Base-by-base conservation (phyloP, 768 basidiomycete species). In the Epithele typhae region DNA sequence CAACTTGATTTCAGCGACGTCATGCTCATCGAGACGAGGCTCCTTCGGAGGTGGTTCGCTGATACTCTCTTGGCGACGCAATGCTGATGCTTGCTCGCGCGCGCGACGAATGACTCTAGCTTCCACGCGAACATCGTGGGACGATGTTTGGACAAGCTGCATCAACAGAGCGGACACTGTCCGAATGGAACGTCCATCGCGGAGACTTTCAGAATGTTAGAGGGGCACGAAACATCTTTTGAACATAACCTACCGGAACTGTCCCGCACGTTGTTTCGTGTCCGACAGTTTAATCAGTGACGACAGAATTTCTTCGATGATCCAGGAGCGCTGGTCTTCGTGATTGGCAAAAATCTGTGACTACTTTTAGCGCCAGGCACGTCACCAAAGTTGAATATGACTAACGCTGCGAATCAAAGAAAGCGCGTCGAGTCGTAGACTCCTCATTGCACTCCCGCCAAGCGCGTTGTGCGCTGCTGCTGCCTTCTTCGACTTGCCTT, bases 61-160 rank as follows among this genome's bases (percentile, higher is more conserved):
- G 37, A 77, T 62, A 55, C 74, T 84, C 56, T 87, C 84, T 57
- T 85, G 82, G 15, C 82, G 70, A 10, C 73, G 76, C 40, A 89
- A 57, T 0, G 78, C 81, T 30, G 78, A 68, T 17, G 74, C 74
- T 58, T 79, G 79, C 57, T 82, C 79, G 7, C 85, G 78, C 24
- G 71, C 64, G 52, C 81, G 84, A 25, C 74, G 77, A 27, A 89
- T 75, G 50, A 68, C 74, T 50, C 72, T 72, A 1, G 84, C 84
- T 42, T 81, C 76, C n/a, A 83, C 62, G 15, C 82, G 75, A n/a
- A 95, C 82, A 53, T 92, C 90, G 53, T 91, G 86, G 0, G 91
- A 84, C 4, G 92, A 94, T 0, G 92, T 95, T 61, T 99, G 96
- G 1, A 98, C 86, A n/a, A 99, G 83, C 56, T 98, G 94, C 17